Base-by-base conservation (phyloP, 345 rosid genomes). In the Chamaenerion angustifolium region DNA sequence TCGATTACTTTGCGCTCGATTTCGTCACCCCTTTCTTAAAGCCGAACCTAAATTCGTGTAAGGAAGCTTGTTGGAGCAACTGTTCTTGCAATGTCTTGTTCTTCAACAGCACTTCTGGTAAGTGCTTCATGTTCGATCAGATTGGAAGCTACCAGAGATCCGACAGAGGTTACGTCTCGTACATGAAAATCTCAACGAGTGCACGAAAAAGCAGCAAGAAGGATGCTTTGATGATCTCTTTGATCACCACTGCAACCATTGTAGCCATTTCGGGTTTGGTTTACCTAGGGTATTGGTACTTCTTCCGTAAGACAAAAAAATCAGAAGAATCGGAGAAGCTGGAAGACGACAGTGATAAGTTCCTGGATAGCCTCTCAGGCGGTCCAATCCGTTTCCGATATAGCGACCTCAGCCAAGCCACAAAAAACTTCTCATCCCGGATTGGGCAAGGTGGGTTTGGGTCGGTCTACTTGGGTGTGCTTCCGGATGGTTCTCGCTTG, bases 401-500 rank as follows among this genome's bases (percentile, higher is more conserved):
- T 40, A n/a, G n/a, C 43, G 77, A 75, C 56, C 76, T 75, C 45
- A 16, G 52, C 17, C 64, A 25, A 50, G 80, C 72, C 35, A 75
- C 80, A 11, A 68, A 61, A 31, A 68, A 61, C 48, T 75, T 75
- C 71, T 51, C 74, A 1, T 42, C 49, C 16, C 71, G 68, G 63
- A 37, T 75, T 21, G 80, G 80, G 11, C 74, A 71, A 55, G 80
- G 80, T 46, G 80, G 80, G 50, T 75, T 75, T 18, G 80, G 80
- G 27, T 75, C 80, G 4, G 80, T 75, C 45, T 75, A 75, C 60
- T 59, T 31, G 37, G 80, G 77, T 8, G 46, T 40, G 40, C 70
- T 68, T 5, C 59, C 59, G 0, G 72, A 75, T 25, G 80, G 68
- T 23, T 60, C 64, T 21, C 70, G 46, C 17, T 48, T 71, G 51